Evolutionary conservation across 371 early-diverging fungal genomes (phyloP).

Genomic region (Zancudomyces culisetae): DNA sequence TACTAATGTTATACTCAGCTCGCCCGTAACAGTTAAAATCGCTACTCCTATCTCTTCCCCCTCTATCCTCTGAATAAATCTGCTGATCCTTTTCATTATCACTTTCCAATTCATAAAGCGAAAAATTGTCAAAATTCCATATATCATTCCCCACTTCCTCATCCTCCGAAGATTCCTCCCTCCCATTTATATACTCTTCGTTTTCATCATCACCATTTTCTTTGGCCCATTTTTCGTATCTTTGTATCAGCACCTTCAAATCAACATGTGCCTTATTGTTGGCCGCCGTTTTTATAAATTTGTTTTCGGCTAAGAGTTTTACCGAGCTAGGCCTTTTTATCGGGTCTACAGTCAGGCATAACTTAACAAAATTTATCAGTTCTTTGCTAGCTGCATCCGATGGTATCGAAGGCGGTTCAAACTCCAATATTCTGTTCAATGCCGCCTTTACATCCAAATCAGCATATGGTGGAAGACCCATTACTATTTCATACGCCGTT

Average conservation of each 20-base stretch:
- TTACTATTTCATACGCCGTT: constrained; percentile 88
- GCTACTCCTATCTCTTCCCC: no score
- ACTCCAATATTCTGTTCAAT: constrained; percentile 61
- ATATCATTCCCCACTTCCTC: constrained; percentile 18
- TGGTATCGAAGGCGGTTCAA: constrained; percentile 20
- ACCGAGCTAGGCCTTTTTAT: constrained; percentile 32
- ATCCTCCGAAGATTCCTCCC: constrained; percentile 19
- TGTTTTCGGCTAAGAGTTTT: constrained; percentile 27
- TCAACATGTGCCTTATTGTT: constrained; percentile 21
- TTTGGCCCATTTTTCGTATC: constrained; percentile 17
- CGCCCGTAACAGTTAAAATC: no score
- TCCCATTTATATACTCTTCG: constrained; percentile 10
- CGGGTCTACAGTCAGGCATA: constrained; percentile 74
- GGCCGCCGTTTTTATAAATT: constrained; percentile 43
- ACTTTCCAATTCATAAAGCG: constrained; percentile 15
- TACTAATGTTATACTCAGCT: no score
- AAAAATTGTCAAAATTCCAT: constrained; percentile 26
- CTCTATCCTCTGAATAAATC: no score
- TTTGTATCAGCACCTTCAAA: constrained; percentile 15
- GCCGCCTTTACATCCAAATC: constrained; percentile 83
- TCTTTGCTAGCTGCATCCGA: constrained; percentile 34
- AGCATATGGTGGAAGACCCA: constrained; percentile 85
- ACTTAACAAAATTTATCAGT: constrained; percentile 73
- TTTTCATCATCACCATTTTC: constrained; percentile 7
- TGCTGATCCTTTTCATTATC: constrained; percentile 17